These are phyloP conservation scores for Chlorella variabilis DNA, from an alignment of 163 green algal genomes.

Conservation along the genomic window DNA sequence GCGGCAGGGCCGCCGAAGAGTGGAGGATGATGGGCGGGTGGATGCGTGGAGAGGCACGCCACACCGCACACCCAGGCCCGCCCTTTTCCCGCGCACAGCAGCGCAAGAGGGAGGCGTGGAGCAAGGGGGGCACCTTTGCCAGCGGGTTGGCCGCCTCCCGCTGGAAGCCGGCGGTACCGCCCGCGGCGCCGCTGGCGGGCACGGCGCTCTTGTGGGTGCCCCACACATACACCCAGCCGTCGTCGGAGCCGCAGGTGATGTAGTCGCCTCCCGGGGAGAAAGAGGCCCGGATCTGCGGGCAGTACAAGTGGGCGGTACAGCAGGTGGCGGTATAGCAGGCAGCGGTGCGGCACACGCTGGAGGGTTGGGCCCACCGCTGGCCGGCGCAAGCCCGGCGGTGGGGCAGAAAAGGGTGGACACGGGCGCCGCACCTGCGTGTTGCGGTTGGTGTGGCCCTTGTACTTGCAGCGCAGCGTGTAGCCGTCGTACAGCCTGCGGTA, in stretches of 20 bases:
- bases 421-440: slow-evolving; percentile 70
- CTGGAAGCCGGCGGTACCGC: neutral
- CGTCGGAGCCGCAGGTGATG: slow-evolving; percentile 91
- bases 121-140: slow-evolving; percentile 7
- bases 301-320: neutral
- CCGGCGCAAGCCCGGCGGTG: too few relatives aligned
- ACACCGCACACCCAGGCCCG: too few relatives aligned
- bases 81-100: too few relatives aligned
- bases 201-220: slow-evolving; percentile 38
- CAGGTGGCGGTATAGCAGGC: too few relatives aligned
- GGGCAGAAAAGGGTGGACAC: neutral
- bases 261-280: slow-evolving; percentile 71
- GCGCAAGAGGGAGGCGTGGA: too few relatives aligned
- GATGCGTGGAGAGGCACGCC: too few relatives aligned
- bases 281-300: slow-evolving; percentile 53
- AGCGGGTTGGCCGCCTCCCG: slow-evolving; percentile 15
- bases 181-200: neutral
- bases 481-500: slow-evolving; percentile 70
- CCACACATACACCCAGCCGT: slow-evolving; percentile 92
- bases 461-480: slow-evolving; percentile 83
- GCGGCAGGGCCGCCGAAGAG: too few relatives aligned
- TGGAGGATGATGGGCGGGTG: too few relatives aligned
- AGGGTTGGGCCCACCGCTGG: too few relatives aligned
- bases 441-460: slow-evolving; percentile 90
- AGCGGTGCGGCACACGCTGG: neutral